Evolutionary conservation across 495 filamentous ascomycete species (phyloP), one percentile per base, ranked within the genome.

Genomic region (Talaromyces trachyspermus): DNA sequence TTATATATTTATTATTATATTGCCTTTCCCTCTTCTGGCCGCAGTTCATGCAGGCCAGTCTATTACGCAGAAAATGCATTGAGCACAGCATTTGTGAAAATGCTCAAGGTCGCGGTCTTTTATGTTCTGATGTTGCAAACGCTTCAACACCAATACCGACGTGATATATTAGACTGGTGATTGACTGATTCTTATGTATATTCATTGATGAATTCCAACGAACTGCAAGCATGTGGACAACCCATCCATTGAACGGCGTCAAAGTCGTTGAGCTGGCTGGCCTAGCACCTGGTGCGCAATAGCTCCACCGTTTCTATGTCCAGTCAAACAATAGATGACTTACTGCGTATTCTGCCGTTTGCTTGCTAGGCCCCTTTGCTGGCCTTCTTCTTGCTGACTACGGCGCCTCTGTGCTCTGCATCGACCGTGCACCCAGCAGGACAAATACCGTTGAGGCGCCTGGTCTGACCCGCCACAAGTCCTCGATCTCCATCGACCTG

Each of bases 231-330:
- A 46, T 46, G 44, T 46, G 44, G 44, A 23, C 44, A 9, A 32
- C 20, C 14, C 30, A 33, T 25, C 87, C 89, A 9, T 75, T 97
- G 24, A 65, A 74, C 7, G 86, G 85, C 38, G 68, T 92, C 49
- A 83, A 83, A 46, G 89, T 95, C 48, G 75, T 96, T 23, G 90
- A 96, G 66, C 84, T 96, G 51, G 89, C 86, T 17, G 88, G 90
- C 10, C 73, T 96, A 36, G 90, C 90, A 37, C 89, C 90, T 60
- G 88, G 89, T 88, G 71, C 32, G 59, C 29, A 8, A 20, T 12
- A 4, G 23, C 14, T 17, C 8, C 33, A 44, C 15, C 22, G 40
- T 46, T 12, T 49, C 49, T 10, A 15, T 42, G n/a, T 26, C 36
- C 9, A 5, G 11, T 14, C 19, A 43, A 29, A 25, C 42, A 49